A percentile compares a stretch with the other conserved stretches of the same genome.
Conservation (phyloP, 441 rosid species). For the Syzygium syzygioides region DNA sequence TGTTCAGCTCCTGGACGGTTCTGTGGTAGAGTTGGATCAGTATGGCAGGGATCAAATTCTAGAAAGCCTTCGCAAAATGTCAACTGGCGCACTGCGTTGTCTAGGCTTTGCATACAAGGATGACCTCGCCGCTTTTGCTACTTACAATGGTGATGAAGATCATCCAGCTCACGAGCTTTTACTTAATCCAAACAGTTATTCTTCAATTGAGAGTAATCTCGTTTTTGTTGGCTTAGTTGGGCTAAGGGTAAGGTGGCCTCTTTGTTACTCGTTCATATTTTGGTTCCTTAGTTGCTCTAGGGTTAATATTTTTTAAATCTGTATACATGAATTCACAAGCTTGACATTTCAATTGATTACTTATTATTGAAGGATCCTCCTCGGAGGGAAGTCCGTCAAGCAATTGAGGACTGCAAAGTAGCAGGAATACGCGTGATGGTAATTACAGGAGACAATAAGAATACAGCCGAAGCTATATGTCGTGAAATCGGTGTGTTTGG, state of each 20-base stretch:
- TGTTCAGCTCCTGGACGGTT: slow-evolving; percentile 75
- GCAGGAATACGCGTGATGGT: slow-evolving; percentile 5
- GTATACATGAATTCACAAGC: neutral
- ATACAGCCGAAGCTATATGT: slow-evolving; percentile 2
- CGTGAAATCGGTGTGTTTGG: neutral
- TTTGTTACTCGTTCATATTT: neutral
- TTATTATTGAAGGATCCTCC: neutral
- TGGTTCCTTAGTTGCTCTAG: neutral
- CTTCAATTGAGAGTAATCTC: slow-evolving; percentile 7
- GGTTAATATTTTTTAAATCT: neutral
- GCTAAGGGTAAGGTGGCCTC: slow-evolving; percentile 3
- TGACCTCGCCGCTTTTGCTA: slow-evolving; percentile 52
- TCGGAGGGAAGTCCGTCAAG: slow-evolving; percentile 1
- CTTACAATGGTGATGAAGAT: slow-evolving; percentile 85
- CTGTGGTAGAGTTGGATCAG: slow-evolving; percentile 54
- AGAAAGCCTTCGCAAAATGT: slow-evolving; percentile 63
- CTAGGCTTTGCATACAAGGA: slow-evolving; percentile 81
- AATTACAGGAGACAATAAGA: neutral
- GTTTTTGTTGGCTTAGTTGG: slow-evolving; percentile 8
- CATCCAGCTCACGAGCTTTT: slow-evolving; percentile 2
- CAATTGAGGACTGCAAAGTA: slow-evolving; percentile 2
- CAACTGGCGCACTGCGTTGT: slow-evolving; percentile 64
- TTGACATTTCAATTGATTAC: neutral
- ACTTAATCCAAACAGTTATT: neutral
- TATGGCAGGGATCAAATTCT: slow-evolving; percentile 48